Evolutionary conservation across 2,329 filamentous ascomycete species (phyloP), one percentile per base, ranked within the genome.

Genomic region (Aureobasidium mangrovei): DNA sequence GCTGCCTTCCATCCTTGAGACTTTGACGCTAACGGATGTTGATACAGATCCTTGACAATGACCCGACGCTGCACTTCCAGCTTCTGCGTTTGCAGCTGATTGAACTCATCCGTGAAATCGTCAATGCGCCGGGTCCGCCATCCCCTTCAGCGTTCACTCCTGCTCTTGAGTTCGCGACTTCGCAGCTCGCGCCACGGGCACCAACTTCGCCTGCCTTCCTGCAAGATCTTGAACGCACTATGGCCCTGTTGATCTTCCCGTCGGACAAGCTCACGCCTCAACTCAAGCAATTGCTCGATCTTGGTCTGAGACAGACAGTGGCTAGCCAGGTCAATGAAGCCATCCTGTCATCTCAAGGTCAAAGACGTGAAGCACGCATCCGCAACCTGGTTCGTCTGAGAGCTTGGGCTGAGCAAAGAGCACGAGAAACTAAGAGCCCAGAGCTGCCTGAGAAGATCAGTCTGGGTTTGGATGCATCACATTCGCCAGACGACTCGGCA

Each of bases 41-140:
- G 27, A 18, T 49, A 57, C 64, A 98, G 93, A 88, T 98, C 29
- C 73, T 98, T 57, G 93, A 98, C 67, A 80, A 79, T 57, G 82
- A 97, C 64, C 82, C 86, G 1, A 79, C 85, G 2, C 76, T 98
- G 43, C 91, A 97, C 68, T 98, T 98, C 70, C 83, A 88, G 1
- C 77, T 98, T 4, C 77, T 98, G 44, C 85, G 91, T 35, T 78
- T 98, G 38, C 93, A 98, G 68, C 79, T 98, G 4, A 87, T 98
- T 54, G 93, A 98, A 72, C 78, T 97, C 52, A 98, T 98, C 62
- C 84, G 90, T 33, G 76, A 75, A 39, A 90, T 86, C 70, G 51
- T 58, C 24, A 56, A 40, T 55, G 65, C 56, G 51, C 58, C 56
- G 58, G 60, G 40, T 57, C 61, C 32, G 9, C 57, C 55, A 26